Evolutionary conservation across 108 stramenopile genomes (phyloP), one percentile per base, ranked within the genome.

Genomic region (Skeletonema tropicum): DNA sequence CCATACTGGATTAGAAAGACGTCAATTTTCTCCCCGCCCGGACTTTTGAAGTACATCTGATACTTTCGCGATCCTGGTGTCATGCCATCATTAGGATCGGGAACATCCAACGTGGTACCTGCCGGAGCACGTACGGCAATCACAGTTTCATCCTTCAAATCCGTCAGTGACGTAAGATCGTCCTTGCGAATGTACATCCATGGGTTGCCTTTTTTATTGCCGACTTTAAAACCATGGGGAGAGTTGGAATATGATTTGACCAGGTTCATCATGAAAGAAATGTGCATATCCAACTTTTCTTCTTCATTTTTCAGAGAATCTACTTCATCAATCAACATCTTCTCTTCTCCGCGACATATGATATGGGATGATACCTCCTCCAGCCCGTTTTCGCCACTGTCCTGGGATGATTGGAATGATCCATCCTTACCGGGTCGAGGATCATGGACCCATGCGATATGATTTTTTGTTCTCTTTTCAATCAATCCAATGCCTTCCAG

Each of bases 401-500:
- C 52, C 0, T 23, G 52, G 42, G 42, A n/a, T 45, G 42, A 41
- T 10, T 10, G 39, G 31, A 59, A 8, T 60, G 73, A 17, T 59
- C 17, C 66, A 52, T 57, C 48, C 63, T 33, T 60, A 2, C 48
- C 46, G 17, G 57, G 19, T 5, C 14, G 35, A 12, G 61, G 26
- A n/a, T 59, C 55, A 10, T 86, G 83, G 49, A 74, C 57, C 96
- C 96, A 97, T 17, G 89, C 85, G 58, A 98, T 93, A 68, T 94
- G 87, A 83, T 97, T 97, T 88, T 95, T 97, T 30, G 90, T 85
- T 38, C 84, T 80, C 84, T 96, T 96, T 62, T 88, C 77, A 66
- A 96, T 91, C 69, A 97, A 73, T 11, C 94, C 94, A 57, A 96
- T 94, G 9, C 97, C 97, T 77, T 97, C 97, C 60, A 97, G 85